Conservation (phyloP, 1,284 basidiomycete genomes). For the Pyrrhoderma lamaoense region DNA sequence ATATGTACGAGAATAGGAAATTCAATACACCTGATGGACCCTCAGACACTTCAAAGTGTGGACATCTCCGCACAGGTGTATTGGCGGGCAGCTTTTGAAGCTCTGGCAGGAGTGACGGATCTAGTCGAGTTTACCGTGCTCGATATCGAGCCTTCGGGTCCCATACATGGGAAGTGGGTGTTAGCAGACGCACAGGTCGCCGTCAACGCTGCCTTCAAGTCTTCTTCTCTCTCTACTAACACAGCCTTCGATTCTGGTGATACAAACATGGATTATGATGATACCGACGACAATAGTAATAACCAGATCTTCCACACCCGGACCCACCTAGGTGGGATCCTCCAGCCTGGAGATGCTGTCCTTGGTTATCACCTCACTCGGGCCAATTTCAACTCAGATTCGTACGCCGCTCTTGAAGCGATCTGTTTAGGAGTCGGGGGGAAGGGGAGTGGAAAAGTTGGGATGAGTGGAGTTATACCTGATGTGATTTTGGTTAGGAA, state of each 20-base stretch:
- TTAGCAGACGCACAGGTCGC: conserved; percentile 95
- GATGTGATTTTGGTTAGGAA: conserved; percentile 95
- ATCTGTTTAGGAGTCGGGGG: too few relatives aligned
- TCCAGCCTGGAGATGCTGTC: conserved; percentile 93
- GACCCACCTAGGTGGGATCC: conserved; percentile 90
- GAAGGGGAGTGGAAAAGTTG: too few relatives aligned
- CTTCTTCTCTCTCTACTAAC: conserved; percentile 38
- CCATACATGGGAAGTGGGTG: conserved; percentile 67
- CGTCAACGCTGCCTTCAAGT: conserved; percentile 69
- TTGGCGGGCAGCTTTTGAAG: conserved; percentile 78
- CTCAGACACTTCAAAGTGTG: conserved; percentile 75
- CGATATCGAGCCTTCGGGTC: conserved; percentile 83
- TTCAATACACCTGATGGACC: conserved; percentile 87
- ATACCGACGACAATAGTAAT: conserved; percentile 36
- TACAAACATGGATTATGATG: conserved; percentile 45
- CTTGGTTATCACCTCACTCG: conserved; percentile 87
- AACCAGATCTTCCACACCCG: conserved; percentile 92
- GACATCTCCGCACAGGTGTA: conserved; percentile 81
- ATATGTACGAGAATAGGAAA: conserved; percentile 90
- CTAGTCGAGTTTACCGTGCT: conserved; percentile 94
- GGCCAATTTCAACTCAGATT: conserved; percentile 90
- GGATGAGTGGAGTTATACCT: conserved; percentile 70
- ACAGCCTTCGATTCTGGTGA: conserved; percentile 39
- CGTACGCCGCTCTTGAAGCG: conserved; percentile 60
- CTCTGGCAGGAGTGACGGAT: conserved; percentile 77